Evolutionary conservation across 345 rosid genomes (phyloP).

Genomic region (Eucalyptus polybractea): DNA sequence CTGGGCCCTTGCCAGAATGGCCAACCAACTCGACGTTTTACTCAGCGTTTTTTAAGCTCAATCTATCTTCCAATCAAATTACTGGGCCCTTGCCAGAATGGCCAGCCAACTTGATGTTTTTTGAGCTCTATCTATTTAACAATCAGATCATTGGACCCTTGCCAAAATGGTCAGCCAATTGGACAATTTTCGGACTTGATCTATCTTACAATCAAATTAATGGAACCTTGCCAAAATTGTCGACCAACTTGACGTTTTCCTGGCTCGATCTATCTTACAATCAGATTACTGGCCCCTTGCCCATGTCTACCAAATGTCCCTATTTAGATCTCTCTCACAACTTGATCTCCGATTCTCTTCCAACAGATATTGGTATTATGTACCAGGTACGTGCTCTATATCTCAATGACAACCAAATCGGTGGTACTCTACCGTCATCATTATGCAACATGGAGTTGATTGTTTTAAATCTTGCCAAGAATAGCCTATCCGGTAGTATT

Average conservation of each 20-base stretch:
- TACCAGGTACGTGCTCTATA: rapidly evolving
- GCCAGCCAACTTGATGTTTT: too few relatives aligned
- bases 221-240: too few relatives aligned
- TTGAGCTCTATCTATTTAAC: too few relatives aligned
- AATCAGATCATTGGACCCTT: too few relatives aligned
- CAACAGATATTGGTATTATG: neutral
- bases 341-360: neutral
- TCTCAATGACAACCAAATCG: neutral
- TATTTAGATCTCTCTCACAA: rapidly evolving
- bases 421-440: neutral
- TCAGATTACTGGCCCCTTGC: too few relatives aligned
- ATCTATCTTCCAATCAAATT: too few relatives aligned
- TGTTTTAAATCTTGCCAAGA: neutral
- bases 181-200: rapidly evolving
- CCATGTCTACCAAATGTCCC: rapidly evolving
- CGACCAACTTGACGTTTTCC: rapidly evolving
- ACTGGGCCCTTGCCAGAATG: too few relatives aligned
- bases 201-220: too few relatives aligned
- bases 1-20: too few relatives aligned
- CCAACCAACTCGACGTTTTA: too few relatives aligned
- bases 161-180: too few relatives aligned
- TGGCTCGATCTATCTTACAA: too few relatives aligned
- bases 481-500: neutral
- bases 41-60: rapidly evolving
- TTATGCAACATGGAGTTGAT: neutral